Evolutionary conservation across 108 stramenopile species (phyloP).

Genomic region (Cyclotella cryptica): DNA sequence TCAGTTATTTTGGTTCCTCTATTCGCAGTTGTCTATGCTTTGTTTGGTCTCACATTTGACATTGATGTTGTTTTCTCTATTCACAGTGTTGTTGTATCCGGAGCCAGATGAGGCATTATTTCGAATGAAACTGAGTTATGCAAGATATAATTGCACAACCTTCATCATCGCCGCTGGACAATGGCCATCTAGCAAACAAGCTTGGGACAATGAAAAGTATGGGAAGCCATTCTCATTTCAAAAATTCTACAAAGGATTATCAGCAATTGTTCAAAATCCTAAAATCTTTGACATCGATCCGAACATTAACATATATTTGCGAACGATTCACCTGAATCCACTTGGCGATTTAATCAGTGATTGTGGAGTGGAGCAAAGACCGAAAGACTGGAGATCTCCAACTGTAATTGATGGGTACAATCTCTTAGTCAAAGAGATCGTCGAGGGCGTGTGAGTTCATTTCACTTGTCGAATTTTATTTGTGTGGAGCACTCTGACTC

Average conservation of each 20-base stretch:
- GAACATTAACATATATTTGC: neutral
- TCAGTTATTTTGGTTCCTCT: no score
- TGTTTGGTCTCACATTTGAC: no score
- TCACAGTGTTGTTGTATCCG: no score
- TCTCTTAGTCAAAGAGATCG: neutral
- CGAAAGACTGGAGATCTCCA: neutral
- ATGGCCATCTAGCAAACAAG: conserved; percentile 2
- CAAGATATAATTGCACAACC: no score
- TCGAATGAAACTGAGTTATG: no score
- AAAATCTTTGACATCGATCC: neutral
- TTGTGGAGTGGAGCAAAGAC: neutral
- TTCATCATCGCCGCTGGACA: no score
- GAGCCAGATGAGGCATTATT: no score
- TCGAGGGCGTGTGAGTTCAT: neutral
- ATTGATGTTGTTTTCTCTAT: no score
- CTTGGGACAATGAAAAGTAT: conserved; percentile 14
- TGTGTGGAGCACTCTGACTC: neutral
- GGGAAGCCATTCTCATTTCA: neutral
- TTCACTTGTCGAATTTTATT: neutral
- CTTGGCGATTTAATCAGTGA: neutral
- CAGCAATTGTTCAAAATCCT: neutral
- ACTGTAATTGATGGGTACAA: conserved; percentile 20
- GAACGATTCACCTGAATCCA: neutral
- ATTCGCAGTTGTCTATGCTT: no score
- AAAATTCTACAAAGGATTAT: neutral